phyloP scores from a whole-genome alignment of 768 basidiomycete species.

The Tricholoma matsutake region DNA sequence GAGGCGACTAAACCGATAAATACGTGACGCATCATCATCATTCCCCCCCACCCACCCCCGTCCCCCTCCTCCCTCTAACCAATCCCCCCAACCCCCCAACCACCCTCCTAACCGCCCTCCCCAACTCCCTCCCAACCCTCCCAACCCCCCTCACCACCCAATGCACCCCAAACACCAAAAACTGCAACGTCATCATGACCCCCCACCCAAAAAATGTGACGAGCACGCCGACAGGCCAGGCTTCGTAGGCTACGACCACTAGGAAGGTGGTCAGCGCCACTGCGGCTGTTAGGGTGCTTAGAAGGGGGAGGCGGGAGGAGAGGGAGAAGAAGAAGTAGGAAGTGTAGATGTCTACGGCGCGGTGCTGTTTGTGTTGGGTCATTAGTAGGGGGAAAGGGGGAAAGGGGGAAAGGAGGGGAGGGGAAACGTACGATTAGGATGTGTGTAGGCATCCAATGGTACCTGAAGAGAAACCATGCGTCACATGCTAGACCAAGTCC shows the following conservation, averaged over 20 bases:
- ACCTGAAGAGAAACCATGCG: slow-evolving; percentile 64
- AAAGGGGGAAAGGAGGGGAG: neutral
- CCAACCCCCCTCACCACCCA: slow-evolving; percentile 12
- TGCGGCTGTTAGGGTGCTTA: slow-evolving; percentile 57
- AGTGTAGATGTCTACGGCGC: slow-evolving; percentile 54
- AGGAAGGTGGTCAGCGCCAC: slow-evolving; percentile 61
- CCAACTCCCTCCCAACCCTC: neutral
- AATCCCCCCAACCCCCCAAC: neutral
- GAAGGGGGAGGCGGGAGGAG: slow-evolving; percentile 57
- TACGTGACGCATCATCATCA: too few species aligned
- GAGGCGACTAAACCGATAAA: too few species aligned
- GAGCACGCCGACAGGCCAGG: slow-evolving; percentile 62
- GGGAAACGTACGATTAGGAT: slow-evolving; percentile 50
- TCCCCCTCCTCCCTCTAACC: too few species aligned
- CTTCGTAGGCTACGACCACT: slow-evolving; percentile 55
- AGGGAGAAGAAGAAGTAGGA: slow-evolving; percentile 70
- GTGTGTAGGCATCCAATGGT: slow-evolving; percentile 47
- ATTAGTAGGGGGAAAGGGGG: neutral
- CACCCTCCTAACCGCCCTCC: neutral
- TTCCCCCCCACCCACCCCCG: too few species aligned
- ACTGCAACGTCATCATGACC: slow-evolving; percentile 59
- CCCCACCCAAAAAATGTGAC: slow-evolving; percentile 58
- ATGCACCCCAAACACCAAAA: slow-evolving; percentile 54
- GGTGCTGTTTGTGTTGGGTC: slow-evolving; percentile 28
- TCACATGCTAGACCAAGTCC: slow-evolving; percentile 63